These are phyloP conservation scores for Rhododendron williamsianum DNA, from an alignment of 148 eudicot species.

Conservation along the genomic window DNA sequence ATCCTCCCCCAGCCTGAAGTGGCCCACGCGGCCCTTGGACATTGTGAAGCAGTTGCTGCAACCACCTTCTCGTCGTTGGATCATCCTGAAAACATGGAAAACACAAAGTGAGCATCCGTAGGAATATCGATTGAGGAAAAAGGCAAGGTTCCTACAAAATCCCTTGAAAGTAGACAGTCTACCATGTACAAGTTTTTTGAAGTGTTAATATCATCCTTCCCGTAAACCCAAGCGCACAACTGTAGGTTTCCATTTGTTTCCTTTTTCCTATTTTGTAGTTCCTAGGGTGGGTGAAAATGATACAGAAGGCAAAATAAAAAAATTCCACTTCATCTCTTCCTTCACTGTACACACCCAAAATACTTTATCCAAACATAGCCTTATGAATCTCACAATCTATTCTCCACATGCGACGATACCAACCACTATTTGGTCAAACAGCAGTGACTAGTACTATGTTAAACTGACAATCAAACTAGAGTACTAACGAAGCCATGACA, in stretches of 20 bases:
- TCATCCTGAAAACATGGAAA: conserved; percentile 58
- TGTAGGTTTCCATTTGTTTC: neutral
- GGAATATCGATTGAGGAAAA: neutral
- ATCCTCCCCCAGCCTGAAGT: conserved; percentile 54
- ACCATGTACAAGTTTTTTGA: neutral
- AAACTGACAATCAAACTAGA: neutral
- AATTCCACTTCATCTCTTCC: neutral
- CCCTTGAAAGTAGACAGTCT: neutral
- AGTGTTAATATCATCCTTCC: neutral
- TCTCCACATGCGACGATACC: neutral
- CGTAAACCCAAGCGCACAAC: neutral
- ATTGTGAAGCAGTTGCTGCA: conserved; percentile 69
- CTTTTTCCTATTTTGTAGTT: neutral
- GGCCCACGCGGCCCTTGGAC: conserved; percentile 56
- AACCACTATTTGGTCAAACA: neutral
- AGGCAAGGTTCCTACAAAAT: neutral
- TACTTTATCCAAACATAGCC: neutral
- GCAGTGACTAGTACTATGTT: neutral
- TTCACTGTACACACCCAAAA: neutral
- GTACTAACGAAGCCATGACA: neutral
- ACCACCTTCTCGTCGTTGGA: conserved; percentile 85
- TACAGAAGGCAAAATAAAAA: neutral
- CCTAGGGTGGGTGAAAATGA: neutral
- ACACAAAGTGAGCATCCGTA: neutral
- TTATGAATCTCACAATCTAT: neutral